These are phyloP conservation scores for Dendrostoma leiphaemia DNA, from an alignment of 2,329 filamentous ascomycete genomes.

Conservation along the genomic window DNA sequence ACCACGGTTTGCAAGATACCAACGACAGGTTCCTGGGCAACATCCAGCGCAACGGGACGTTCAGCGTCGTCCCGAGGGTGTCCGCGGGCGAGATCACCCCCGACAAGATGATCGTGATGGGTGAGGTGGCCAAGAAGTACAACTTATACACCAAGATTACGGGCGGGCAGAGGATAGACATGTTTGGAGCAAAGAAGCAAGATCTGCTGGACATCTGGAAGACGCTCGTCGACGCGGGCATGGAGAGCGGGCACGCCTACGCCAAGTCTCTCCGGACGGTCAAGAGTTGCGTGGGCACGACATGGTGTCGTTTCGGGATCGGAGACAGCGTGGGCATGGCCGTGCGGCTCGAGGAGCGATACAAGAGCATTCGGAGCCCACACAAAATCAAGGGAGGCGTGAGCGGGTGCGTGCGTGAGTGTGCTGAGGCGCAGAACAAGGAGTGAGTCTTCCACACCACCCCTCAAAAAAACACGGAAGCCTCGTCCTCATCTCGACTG, in stretches of 20 bases:
- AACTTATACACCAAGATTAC: constrained; percentile 89
- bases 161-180: constrained; percentile 85
- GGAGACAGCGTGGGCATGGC: constrained; percentile 92
- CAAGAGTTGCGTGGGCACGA: constrained; percentile 88
- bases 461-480: no score
- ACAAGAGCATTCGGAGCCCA: constrained; percentile 85
- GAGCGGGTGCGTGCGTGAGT: constrained; percentile 88
- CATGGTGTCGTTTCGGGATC: constrained; percentile 87
- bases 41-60: constrained; percentile 89
- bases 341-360: constrained; percentile 81
- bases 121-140: constrained; percentile 80
- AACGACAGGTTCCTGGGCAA: constrained; percentile 88
- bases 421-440: constrained; percentile 89
- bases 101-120: constrained; percentile 80
- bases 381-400: constrained; percentile 93
- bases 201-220: constrained; percentile 82
- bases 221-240: constrained; percentile 74
- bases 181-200: constrained; percentile 89
- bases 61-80: constrained; percentile 81
- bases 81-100: constrained; percentile 85
- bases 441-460: constrained; percentile 67
- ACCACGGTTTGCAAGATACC: constrained; percentile 79
- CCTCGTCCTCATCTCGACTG: neutral
- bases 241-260: constrained; percentile 90
- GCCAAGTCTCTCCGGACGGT: constrained; percentile 86